Evolutionary conservation across 805 yeast genomes (phyloP), one percentile per base, ranked within the genome.

Genomic region (Starmerella cellae): DNA sequence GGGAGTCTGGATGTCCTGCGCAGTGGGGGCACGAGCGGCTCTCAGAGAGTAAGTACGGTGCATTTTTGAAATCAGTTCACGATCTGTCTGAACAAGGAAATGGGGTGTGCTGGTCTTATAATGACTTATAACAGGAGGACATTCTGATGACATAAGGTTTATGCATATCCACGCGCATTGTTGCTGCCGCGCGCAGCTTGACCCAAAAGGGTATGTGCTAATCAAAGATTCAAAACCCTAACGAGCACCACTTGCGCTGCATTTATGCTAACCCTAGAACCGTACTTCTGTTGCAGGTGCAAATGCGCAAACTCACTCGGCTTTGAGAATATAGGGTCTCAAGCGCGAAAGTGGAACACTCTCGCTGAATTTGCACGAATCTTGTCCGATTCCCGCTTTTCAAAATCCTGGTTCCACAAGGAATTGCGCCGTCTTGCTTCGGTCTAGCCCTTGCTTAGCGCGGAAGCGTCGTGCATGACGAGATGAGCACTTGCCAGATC

Each of bases 1-100:
- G 27, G 97, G 96, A 39, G 82, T 73, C 62, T 80, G 87, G 66
- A 88, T 66, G 67, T 88, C 95, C 53, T 95, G 75, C 47, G 97
- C 97, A 44, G 98, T 87, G 49, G 98, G 98, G 31, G 96, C 97
- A 66, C 95, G 82, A 43, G 79, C 64, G 56, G 85, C 78, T 75
- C 98, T 85, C 67, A 88, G 73, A 28, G 98, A 88, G 68, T 91
- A 91, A 39, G 98, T 88, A 79, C 96, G 82, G 74, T 88, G 96
- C 98, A 91, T 91, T 43, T 42, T 55, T 18, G 21, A 22, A n/a
- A 16, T 32, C 32, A 37, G 38, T 27, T 21, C 33, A 31, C 26
- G 34, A 38, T 26, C 37, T 23, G 20, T 16, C 26, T n/a, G 34
- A 14, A 18, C n/a, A 20, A 24, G n/a, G n/a, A 27, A n/a, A 4